Conservation (phyloP, 139 green algal species). For the Chlamydomonas eustigma region DNA sequence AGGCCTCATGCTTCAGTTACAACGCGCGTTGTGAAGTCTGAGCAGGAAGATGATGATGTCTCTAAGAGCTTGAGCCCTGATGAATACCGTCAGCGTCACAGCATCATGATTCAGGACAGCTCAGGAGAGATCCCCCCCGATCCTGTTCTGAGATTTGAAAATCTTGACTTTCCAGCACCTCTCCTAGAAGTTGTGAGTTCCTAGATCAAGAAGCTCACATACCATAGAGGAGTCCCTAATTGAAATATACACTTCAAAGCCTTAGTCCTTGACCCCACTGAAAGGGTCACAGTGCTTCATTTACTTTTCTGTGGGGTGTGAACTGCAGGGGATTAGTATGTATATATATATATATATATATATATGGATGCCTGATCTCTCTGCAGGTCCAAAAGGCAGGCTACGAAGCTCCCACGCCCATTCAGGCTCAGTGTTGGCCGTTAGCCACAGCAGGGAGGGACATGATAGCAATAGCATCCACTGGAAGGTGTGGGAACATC, state of each 20-base stretch:
- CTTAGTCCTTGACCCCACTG: too few relatives aligned
- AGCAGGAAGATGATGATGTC: too few relatives aligned
- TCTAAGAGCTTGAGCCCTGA: too few relatives aligned
- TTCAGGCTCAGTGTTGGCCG: conserved; percentile 81
- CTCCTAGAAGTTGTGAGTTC: neutral
- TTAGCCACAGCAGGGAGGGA: conserved; percentile 53
- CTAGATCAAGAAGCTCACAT: neutral
- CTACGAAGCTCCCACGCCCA: conserved; percentile 65
- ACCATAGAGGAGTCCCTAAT: neutral
- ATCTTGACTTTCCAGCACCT: neutral
- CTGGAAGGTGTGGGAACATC: neutral
- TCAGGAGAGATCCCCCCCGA: neutral
- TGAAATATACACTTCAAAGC: neutral
- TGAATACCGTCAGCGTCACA: neutral
- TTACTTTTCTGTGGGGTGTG: neutral
- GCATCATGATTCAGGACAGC: neutral
- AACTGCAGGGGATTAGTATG: neutral
- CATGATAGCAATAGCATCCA: neutral
- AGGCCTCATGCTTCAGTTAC: too few relatives aligned
- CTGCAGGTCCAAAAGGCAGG: conserved; percentile 36
- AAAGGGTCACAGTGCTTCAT: too few relatives aligned
- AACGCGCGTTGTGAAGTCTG: too few relatives aligned
- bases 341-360: neutral
- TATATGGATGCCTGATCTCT: neutral
- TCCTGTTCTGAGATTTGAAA: neutral